These are phyloP conservation scores for Phytophthora constricta DNA, from an alignment of 352 stramenopile species.

Conservation along the genomic window DNA sequence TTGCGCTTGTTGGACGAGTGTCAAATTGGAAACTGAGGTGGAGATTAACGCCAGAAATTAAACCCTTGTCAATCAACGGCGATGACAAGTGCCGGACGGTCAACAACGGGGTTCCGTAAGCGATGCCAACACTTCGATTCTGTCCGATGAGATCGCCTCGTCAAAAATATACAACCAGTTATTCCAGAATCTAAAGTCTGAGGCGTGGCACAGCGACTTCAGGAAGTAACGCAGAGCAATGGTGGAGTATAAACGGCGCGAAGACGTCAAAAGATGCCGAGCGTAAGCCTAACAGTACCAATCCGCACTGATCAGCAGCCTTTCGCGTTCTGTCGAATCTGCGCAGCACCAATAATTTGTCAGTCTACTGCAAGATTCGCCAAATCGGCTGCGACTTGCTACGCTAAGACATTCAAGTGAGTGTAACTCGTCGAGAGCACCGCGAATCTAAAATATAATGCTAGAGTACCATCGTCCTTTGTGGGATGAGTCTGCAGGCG, in stretches of 20 bases:
- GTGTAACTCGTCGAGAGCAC: background rate
- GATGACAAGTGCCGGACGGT: no score
- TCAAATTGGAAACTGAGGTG: constrained; percentile 22
- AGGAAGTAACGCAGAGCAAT: no score
- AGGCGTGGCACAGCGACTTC: no score
- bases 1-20: constrained; percentile 9
- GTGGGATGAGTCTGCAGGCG: background rate
- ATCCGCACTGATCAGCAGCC: background rate
- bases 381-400: background rate
- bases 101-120: no score
- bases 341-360: constrained; percentile 6
- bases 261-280: background rate
- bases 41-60: constrained; percentile 1
- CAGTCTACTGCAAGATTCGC: constrained; percentile 20
- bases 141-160: background rate
- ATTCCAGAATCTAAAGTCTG: background rate
- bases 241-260: background rate
- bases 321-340: background rate
- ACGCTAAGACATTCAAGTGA: background rate
- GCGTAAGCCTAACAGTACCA: background rate
- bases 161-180: background rate
- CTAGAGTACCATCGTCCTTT: background rate
- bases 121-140: background rate
- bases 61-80: no score
- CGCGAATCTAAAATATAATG: constrained; percentile 8